Conservation (phyloP, 257 asterid species). For the Handroanthus guayacan region DNA sequence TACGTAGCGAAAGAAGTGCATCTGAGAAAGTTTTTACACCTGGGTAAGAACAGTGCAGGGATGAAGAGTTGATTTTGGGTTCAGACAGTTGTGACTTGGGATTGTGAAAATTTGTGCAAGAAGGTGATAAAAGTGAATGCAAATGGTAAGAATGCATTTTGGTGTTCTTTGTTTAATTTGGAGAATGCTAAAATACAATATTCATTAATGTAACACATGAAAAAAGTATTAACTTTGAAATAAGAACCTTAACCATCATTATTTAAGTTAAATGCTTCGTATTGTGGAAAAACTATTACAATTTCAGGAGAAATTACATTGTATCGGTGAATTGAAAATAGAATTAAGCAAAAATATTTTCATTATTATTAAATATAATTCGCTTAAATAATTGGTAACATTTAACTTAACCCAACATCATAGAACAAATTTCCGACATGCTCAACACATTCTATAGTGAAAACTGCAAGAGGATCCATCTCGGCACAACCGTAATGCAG, state of each 20-base stretch:
- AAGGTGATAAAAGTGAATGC: slow-evolving; percentile 12
- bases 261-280: no score
- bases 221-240: neutral
- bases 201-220: neutral
- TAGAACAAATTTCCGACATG: no score
- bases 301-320: no score
- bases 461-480: no score
- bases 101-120: neutral
- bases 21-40: slow-evolving; percentile 41
- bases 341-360: no score
- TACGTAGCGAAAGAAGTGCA: slow-evolving; percentile 45
- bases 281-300: no score
- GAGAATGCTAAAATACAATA: neutral
- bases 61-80: slow-evolving; percentile 22
- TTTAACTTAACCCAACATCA: no score
- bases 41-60: slow-evolving; percentile 9
- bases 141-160: slow-evolving; percentile 32
- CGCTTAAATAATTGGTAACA: no score
- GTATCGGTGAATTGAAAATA: no score
- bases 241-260: neutral
- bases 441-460: no score
- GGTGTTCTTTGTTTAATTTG: neutral
- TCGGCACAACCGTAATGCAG: no score
- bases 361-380: no score
- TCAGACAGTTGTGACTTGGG: slow-evolving; percentile 5